Conservation (phyloP, 2,329 filamentous ascomycete species). For the Pyrenochaeta sp. region DNA sequence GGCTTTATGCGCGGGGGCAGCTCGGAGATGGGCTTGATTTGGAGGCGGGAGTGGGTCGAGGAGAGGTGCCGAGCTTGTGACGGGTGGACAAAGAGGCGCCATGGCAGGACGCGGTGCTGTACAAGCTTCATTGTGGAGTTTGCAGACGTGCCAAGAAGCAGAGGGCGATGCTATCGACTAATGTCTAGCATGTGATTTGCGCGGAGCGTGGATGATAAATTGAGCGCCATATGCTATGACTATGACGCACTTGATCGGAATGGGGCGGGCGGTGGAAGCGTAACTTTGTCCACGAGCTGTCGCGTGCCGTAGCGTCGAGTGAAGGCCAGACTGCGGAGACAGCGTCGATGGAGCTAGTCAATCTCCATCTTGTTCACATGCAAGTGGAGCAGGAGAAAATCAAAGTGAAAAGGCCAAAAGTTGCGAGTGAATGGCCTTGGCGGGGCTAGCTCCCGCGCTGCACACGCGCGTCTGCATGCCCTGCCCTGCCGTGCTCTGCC, state of each 20-base stretch:
- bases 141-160: not conserved
- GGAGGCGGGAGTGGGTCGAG: slow-evolving; percentile 25
- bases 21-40: slow-evolving; percentile 40
- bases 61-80: slow-evolving; percentile 34
- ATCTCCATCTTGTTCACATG: slow-evolving; percentile 23
- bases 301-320: slow-evolving; percentile 4
- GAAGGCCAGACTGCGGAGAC: slow-evolving; percentile 19
- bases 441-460: slow-evolving; percentile 12
- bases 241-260: slow-evolving; percentile 3
- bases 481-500: too few relatives aligned
- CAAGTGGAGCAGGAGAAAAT: not conserved
- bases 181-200: slow-evolving; percentile 15
- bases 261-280: too few relatives aligned
- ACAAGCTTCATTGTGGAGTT: slow-evolving; percentile 28
- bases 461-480: slow-evolving; percentile 5
- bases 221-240: slow-evolving; percentile 21
- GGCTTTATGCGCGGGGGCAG: slow-evolving; percentile 47
- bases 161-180: slow-evolving; percentile 1
- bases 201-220: slow-evolving; percentile 8
- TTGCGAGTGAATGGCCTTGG: slow-evolving; percentile 17
- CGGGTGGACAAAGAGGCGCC: slow-evolving; percentile 25
- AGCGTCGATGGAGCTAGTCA: not conserved
- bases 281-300: not conserved
- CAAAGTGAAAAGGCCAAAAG: slow-evolving; percentile 1
- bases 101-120: slow-evolving; percentile 33